These are phyloP conservation scores for Chalciporus sphaerocephalus DNA, from an alignment of 768 basidiomycete genomes.

Conservation along the genomic window DNA sequence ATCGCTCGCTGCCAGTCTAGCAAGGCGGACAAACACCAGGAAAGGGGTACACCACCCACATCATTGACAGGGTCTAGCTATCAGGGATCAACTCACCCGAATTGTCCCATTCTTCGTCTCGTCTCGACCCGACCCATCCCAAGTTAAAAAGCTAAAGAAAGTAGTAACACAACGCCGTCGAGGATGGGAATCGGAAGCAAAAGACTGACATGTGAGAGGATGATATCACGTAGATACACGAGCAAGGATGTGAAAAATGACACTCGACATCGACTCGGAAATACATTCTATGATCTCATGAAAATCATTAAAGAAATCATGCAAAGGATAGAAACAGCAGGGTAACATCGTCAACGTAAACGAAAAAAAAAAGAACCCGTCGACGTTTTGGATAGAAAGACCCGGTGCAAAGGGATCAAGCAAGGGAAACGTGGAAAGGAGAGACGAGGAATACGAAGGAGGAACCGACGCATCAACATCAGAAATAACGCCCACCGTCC, in stretches of 20 bases:
- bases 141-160: not conserved
- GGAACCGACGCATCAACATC: not conserved
- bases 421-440: slow-evolving; percentile 11
- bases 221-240: not conserved
- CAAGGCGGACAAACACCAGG: not conserved
- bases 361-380: not conserved
- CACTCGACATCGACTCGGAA: not conserved
- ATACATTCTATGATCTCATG: not conserved
- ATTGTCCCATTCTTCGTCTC: not conserved
- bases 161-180: not conserved
- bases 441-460: slow-evolving; percentile 25
- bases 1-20: too few species aligned
- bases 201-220: too few species aligned
- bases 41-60: too few species aligned
- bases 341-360: too few species aligned
- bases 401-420: too few species aligned
- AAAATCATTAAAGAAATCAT: too few species aligned
- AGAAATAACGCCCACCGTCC: too few species aligned
- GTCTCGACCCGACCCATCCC: not conserved
- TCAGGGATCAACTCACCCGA: not conserved
- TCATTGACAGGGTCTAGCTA: too few species aligned
- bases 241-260: not conserved
- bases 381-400: too few species aligned
- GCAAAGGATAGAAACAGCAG: not conserved
- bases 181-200: too few species aligned